Percentiles rank a stretch among this genome's conserved stretches.
These are phyloP conservation scores for Vishniacozyma victoriae DNA, from an alignment of 768 basidiomycete genomes.

Conservation along the genomic window DNA sequence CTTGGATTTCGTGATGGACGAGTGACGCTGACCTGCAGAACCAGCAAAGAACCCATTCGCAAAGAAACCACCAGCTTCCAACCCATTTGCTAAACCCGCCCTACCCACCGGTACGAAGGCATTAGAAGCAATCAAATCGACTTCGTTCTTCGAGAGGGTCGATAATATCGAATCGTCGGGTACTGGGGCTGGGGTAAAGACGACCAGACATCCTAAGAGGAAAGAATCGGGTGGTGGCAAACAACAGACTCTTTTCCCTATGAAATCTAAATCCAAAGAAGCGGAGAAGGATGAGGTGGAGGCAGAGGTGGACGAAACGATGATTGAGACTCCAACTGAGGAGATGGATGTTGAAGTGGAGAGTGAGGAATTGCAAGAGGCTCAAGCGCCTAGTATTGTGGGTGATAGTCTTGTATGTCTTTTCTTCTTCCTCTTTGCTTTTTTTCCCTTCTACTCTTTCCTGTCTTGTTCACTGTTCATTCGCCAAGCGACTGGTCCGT, in stretches of 20 bases:
- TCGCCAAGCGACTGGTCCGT: too few species aligned
- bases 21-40: slow-evolving; percentile 1
- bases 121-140: slow-evolving; percentile 38
- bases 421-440: too few species aligned
- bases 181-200: slow-evolving; percentile 17
- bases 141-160: slow-evolving; percentile 45
- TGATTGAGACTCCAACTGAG: too few species aligned
- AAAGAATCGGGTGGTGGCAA: slow-evolving; percentile 11
- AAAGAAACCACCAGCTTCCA: slow-evolving; percentile 33
- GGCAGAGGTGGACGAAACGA: slow-evolving; percentile 14
- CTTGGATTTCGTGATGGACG: neutral
- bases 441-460: too few species aligned
- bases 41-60: slow-evolving; percentile 45
- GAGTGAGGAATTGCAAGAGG: too few species aligned
- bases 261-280: slow-evolving; percentile 2
- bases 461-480: too few species aligned
- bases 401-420: too few species aligned
- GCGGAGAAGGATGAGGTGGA: slow-evolving; percentile 8
- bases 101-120: slow-evolving; percentile 10
- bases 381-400: too few species aligned
- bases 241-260: slow-evolving; percentile 30
- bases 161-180: slow-evolving; percentile 38
- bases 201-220: neutral
- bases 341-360: too few species aligned
- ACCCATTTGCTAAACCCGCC: slow-evolving; percentile 43